Evolutionary conservation across 2,329 filamentous ascomycete genomes (phyloP).

Genomic region (Neofusicoccum laricinum): DNA sequence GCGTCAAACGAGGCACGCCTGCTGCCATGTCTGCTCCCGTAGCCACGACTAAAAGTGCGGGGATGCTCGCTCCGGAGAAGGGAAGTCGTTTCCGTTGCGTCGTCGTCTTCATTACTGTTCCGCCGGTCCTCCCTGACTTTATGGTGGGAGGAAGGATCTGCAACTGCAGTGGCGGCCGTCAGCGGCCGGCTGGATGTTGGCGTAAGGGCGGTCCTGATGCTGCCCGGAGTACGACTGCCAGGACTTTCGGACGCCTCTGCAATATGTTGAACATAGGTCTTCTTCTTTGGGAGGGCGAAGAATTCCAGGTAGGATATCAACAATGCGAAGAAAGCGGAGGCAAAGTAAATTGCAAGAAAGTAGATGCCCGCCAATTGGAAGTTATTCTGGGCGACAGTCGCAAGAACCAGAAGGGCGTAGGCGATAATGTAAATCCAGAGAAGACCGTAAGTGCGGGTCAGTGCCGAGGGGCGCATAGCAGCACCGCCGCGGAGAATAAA

Average conservation of each 20-base stretch:
- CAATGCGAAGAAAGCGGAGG: conserved; percentile 69
- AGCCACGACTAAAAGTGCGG: conserved; percentile 49
- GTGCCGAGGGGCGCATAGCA: conserved; percentile 76
- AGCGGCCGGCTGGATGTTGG: conserved; percentile 34
- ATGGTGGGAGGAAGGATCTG: conserved; percentile 22
- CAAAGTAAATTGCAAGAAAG: conserved; percentile 75
- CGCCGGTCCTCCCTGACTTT: conserved; percentile 10
- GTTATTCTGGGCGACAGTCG: conserved; percentile 74
- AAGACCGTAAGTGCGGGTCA: conserved; percentile 76
- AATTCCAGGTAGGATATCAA: conserved; percentile 76
- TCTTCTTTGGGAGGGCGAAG: conserved; percentile 68
- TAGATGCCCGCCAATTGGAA: conserved; percentile 74
- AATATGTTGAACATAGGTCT: conserved; percentile 62
- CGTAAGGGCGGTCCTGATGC: conserved; percentile 25
- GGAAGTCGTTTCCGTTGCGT: conserved; percentile 56
- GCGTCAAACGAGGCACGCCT: conserved; percentile 38
- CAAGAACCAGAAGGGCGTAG: conserved; percentile 69
- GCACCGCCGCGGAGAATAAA: conserved; percentile 75
- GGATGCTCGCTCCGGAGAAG: conserved; percentile 49
- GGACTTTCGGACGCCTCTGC: conserved; percentile 23
- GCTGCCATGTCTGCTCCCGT: conserved; percentile 41
- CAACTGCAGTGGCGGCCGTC: conserved; percentile 31
- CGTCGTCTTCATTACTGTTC: conserved; percentile 29
- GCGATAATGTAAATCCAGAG: conserved; percentile 79
- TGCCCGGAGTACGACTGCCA: conserved; percentile 17